Base-by-base conservation (phyloP, 2,329 filamentous ascomycete genomes). In the Fusarium redolens region DNA sequence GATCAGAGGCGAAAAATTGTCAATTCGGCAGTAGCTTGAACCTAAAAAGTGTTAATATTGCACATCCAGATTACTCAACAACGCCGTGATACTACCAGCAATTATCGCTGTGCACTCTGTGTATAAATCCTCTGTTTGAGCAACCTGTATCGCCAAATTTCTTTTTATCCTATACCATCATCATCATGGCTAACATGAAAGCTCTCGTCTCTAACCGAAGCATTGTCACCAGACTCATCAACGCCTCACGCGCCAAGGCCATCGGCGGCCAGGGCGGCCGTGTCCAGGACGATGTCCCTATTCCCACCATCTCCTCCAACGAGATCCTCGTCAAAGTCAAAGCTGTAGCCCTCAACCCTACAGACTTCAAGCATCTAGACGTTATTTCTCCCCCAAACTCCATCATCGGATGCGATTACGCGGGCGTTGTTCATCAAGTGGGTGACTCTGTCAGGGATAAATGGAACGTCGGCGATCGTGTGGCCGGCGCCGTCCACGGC, bases 281-380 rank as follows among this genome's bases (percentile, higher is more conserved):
- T 4, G 30, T 50, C 15, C 47, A 22, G 17, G 47, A 50, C n/a
- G 7, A 50, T 6, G 5, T 50, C 13, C 30, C 47, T 11, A 22
- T 50, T 11, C 47, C 47, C 30, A 33, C 11, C 30, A 33, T 50
- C 47, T 18, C 30, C 2, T 4, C 30, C n/a, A 33, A 31, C n/a
- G 30, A 50, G 14, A 50, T 50, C 7, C 47, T 50, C n/a, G 30
- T 50, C 30, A 50, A 50, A 10, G 47, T 50, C 20, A 33, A 33
- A 12, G 47, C 30, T 18, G 30, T 50, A 33, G 47, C 47, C 11
- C 47, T 50, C 2, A 50, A 50, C 15, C 47, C 47, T 0, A 50
- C 47, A 0, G 47, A 50, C 15, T 50, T 50, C 1, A 50, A 50
- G 5, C 47, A 50, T 7, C 47, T 50, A 20, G 47, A 50, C n/a